A percentile compares a stretch with the other conserved stretches of the same genome.
Evolutionary conservation across 441 rosid genomes (phyloP).

Genomic region (Euphorbia celastroides): DNA sequence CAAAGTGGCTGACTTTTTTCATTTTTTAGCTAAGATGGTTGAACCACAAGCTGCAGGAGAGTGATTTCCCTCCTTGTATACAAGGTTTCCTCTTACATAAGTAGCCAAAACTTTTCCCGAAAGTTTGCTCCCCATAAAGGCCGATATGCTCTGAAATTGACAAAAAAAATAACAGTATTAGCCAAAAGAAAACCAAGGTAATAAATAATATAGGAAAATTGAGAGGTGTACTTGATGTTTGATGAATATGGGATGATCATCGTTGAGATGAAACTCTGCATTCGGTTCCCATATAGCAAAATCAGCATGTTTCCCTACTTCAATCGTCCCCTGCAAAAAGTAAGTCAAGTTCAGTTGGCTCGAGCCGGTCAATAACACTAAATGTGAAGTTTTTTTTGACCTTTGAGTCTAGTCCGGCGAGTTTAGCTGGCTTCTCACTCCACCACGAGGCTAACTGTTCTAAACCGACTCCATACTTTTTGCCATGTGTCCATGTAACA

Average conservation of each 20-base stretch:
- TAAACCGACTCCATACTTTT: constrained; percentile 58
- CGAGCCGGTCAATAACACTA: not conserved
- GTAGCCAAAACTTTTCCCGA: constrained; percentile 80
- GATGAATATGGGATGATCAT: constrained; percentile 52
- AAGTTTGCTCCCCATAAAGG: constrained; percentile 71
- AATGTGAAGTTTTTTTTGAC: constrained; percentile 26
- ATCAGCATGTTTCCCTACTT: constrained; percentile 75
- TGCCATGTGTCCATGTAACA: constrained; percentile 87
- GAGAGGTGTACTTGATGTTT: constrained; percentile 66
- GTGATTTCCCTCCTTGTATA: constrained; percentile 67
- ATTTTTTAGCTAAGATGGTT: constrained; percentile 41
- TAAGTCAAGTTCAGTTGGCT: constrained; percentile 10
- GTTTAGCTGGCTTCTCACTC: constrained; percentile 87
- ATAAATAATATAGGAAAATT: not conserved
- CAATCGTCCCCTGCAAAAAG: constrained; percentile 59
- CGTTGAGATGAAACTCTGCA: constrained; percentile 49
- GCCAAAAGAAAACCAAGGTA: not conserved
- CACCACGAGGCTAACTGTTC: constrained; percentile 80
- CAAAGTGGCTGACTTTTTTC: constrained; percentile 1
- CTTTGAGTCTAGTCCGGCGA: constrained; percentile 63
- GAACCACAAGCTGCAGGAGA: constrained; percentile 74
- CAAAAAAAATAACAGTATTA: no score
- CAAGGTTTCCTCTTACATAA: constrained; percentile 83
- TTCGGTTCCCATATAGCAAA: constrained; percentile 83
- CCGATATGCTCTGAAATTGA: constrained; percentile 59